Percentiles rank a stretch among this genome's conserved stretches.
Conservation (phyloP, 2,329 filamentous ascomycete species). For the Alternaria brassicae region DNA sequence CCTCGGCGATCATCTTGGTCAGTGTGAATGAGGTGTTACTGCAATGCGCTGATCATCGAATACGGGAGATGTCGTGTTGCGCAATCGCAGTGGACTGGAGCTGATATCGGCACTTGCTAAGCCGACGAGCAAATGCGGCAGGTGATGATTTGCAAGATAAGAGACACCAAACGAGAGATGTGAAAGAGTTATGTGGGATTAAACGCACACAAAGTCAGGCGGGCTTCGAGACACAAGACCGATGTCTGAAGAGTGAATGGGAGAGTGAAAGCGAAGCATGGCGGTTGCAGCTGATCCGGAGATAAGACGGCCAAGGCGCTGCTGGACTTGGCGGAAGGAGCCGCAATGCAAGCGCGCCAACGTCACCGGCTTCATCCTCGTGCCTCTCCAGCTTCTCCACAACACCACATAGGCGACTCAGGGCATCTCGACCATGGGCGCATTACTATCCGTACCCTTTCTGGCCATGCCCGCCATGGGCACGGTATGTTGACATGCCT, state of each 20-base stretch:
- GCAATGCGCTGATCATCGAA: constrained; percentile 32
- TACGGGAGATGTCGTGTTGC: constrained; percentile 8
- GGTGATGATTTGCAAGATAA: constrained; percentile 1
- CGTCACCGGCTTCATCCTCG: constrained; percentile 26
- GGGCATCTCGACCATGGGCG: constrained; percentile 72
- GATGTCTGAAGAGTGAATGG: constrained; percentile 1
- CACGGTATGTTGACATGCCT: constrained; percentile 68
- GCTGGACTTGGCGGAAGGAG: constrained; percentile 18
- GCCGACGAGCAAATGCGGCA: constrained; percentile 3
- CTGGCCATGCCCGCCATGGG: constrained; percentile 85
- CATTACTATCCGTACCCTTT: constrained; percentile 85
- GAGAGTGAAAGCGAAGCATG: constrained; percentile 10
- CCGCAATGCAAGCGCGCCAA: constrained; percentile 22
- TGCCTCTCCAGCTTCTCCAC: constrained; percentile 18
- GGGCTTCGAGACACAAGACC: constrained; percentile 1
- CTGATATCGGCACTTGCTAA: constrained; percentile 16
- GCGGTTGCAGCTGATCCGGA: constrained; percentile 21
- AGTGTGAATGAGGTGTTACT: constrained; percentile 20
- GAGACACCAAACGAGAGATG: background rate
- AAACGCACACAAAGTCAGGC: constrained; percentile 2
- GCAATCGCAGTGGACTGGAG: constrained; percentile 7
- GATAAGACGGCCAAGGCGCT: constrained; percentile 27
- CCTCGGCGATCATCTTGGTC: constrained; percentile 34
- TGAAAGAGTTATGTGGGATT: background rate
- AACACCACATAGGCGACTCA: constrained; percentile 13